Base-by-base conservation (phyloP, 2,329 filamentous ascomycete genomes). In the Cercospora zeae-maydis region DNA sequence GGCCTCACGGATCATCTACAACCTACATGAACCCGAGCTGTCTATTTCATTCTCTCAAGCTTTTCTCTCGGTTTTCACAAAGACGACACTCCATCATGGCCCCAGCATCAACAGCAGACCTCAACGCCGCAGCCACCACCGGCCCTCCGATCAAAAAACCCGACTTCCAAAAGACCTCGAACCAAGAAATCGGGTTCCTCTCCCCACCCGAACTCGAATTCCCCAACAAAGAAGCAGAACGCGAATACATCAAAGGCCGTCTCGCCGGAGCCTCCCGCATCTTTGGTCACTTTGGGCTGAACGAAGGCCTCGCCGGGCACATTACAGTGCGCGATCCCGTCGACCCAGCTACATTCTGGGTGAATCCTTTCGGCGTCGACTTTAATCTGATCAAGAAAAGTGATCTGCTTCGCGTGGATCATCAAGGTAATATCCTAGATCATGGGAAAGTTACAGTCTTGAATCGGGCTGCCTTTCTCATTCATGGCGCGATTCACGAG, bases 401-500 rank as follows among this genome's bases (percentile, higher is more conserved):
- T 3, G 77, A 80, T 61, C 70, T 80, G 59, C 73, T 80, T 2
- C 71, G 68, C 6, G 74, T 80, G 1, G 70, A 77, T 49, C 70
- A 76, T 16, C 49, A 75, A n/a, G 78, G 77, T 1, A 69, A 76
- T 14, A 71, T 77, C 9, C 67, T 78, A 13, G 72, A 71, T 19
- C 75, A 75, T 13, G 73, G 72, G 10, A 62, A 70, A 4, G 63
- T 72, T 13, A 70, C 69, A n/a, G 62, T 70, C 2, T 65, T 77
- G 10, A 79, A 79, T 56, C 67, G 69, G 0, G 76, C 78, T 0
- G 77, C 73, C 0, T 79, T 76, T 62, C 72, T 74, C 47, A 79
- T 79, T 34, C 78, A 79, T 62, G 69, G 66, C 9, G 71, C 70
- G 2, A 71, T 75, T 47, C 73, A 75, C 49, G 58, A 72, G 31